These are phyloP conservation scores for Choiromyces venosus DNA, from an alignment of 495 filamentous ascomycete genomes.

Conservation along the genomic window DNA sequence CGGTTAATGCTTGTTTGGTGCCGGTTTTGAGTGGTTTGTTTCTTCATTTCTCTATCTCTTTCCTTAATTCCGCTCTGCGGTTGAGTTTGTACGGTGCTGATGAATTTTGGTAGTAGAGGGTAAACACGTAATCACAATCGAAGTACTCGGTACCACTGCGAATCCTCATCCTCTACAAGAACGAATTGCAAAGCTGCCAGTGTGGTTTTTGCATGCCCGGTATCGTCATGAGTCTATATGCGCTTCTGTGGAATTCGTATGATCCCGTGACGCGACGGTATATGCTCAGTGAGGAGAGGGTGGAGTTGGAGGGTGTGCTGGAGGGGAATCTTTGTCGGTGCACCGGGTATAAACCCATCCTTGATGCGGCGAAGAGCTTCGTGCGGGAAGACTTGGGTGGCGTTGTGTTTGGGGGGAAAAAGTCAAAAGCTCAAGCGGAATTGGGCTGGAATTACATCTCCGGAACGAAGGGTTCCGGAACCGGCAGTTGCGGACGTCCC, in stretches of 20 bases:
- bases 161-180: slow-evolving; percentile 47
- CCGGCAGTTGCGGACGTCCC: slow-evolving; percentile 41
- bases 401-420: slow-evolving; percentile 30
- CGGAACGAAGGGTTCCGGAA: slow-evolving; percentile 9
- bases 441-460: slow-evolving; percentile 22
- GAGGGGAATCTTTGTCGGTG: slow-evolving; percentile 48
- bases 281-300: slow-evolving; percentile 40
- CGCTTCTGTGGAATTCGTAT: slow-evolving; percentile 45
- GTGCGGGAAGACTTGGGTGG: slow-evolving; percentile 48
- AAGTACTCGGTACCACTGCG: slow-evolving; percentile 44
- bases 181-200: slow-evolving; percentile 46
- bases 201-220: slow-evolving; percentile 48
- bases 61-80: slow-evolving; percentile 23
- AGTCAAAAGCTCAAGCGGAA: not conserved
- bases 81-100: slow-evolving; percentile 21
- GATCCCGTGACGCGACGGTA: slow-evolving; percentile 42
- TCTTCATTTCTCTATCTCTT: too few relatives aligned
- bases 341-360: slow-evolving; percentile 47
- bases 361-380: slow-evolving; percentile 51
- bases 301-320: slow-evolving; percentile 45
- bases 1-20: slow-evolving; percentile 88
- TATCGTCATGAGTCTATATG: slow-evolving; percentile 47
- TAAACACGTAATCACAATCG: slow-evolving; percentile 47
- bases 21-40: slow-evolving; percentile 65
- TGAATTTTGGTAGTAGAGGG: slow-evolving; percentile 38